phyloP scores from a whole-genome alignment of 192 early-diverging fungal species.

The Spizellomyces punctatus region DNA sequence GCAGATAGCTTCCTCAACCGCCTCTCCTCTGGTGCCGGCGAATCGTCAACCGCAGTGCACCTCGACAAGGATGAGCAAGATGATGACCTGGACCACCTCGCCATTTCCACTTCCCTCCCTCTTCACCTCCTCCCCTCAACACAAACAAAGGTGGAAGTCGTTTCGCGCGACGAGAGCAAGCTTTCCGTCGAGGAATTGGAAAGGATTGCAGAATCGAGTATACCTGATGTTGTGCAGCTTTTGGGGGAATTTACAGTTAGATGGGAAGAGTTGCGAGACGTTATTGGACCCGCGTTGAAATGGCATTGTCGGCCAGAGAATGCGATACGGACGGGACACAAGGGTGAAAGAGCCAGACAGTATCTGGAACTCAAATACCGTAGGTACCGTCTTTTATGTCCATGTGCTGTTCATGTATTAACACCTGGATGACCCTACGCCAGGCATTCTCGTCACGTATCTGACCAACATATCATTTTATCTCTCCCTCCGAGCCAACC shows the following conservation, averaged over 20 bases:
- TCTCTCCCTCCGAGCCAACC: slow-evolving; percentile 66
- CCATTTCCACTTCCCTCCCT: slow-evolving; percentile 25
- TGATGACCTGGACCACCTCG: slow-evolving; percentile 33
- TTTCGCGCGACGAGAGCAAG: slow-evolving; percentile 25
- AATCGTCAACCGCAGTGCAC: neutral
- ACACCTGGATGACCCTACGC: neutral
- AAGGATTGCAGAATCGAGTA: slow-evolving; percentile 31
- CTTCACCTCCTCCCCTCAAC: slow-evolving; percentile 31
- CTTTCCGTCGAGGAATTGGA: slow-evolving; percentile 25
- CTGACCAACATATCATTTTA: slow-evolving; percentile 90
- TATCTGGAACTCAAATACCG: slow-evolving; percentile 47
- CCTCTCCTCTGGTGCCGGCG: slow-evolving; percentile 1
- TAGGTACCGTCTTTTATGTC: slow-evolving; percentile 11
- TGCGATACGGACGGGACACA: neutral
- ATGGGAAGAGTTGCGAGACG: slow-evolving; percentile 38
- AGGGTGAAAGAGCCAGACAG: slow-evolving; percentile 26
- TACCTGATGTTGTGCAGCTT: slow-evolving; percentile 40
- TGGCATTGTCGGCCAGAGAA: slow-evolving; percentile 33
- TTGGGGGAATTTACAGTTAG: slow-evolving; percentile 32
- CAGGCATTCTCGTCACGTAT: slow-evolving; percentile 68
- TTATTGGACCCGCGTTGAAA: slow-evolving; percentile 37
- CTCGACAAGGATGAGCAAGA: slow-evolving; percentile 3
- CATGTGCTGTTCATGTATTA: slow-evolving; percentile 3
- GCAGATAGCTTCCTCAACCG: slow-evolving; percentile 31
- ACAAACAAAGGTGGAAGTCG: slow-evolving; percentile 27